Evolutionary conservation across 2,329 filamentous ascomycete genomes (phyloP).

Genomic region (Colletotrichum truncatum): DNA sequence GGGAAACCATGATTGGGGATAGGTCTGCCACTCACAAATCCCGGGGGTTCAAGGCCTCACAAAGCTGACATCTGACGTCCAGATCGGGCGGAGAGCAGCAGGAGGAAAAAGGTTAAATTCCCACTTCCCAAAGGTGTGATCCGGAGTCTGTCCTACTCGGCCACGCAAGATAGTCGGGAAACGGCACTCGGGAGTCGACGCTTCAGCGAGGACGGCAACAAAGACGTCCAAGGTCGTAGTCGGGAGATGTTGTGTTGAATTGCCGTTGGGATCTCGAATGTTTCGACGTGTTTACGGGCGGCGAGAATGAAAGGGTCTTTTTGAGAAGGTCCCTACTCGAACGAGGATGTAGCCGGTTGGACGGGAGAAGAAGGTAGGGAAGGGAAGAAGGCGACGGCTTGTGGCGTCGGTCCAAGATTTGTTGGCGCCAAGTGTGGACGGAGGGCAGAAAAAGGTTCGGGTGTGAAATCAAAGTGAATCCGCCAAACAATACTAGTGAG

Average conservation of each 20-base stretch:
- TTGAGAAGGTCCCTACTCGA: background rate
- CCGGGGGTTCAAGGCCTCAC: constrained; percentile 14
- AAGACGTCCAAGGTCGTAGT: background rate
- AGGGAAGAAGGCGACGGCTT: background rate
- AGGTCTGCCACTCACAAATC: constrained; percentile 10
- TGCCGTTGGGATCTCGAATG: too few relatives aligned
- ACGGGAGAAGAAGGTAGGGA: background rate
- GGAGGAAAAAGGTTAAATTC: constrained; percentile 21
- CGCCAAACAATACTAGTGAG: constrained; percentile 12
- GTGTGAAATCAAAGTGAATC: constrained; percentile 21
- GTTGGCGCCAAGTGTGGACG: constrained; percentile 20
- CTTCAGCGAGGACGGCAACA: constrained; percentile 7
- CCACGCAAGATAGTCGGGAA: constrained; percentile 9
- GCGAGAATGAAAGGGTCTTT: background rate
- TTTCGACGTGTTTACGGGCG: background rate
- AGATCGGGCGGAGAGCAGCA: constrained; percentile 11
- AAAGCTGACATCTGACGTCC: constrained; percentile 25
- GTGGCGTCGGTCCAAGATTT: constrained; percentile 24
- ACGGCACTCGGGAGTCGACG: constrained; percentile 17
- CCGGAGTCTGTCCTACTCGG: constrained; percentile 11
- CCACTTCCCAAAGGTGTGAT: constrained; percentile 6
- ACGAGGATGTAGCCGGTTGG: background rate
- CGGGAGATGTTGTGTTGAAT: background rate
- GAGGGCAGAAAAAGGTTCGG: constrained; percentile 8
- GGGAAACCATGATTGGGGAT: background rate